Conservation (phyloP, 192 early-diverging fungal genomes). For the Coemansia sp. region DNA sequence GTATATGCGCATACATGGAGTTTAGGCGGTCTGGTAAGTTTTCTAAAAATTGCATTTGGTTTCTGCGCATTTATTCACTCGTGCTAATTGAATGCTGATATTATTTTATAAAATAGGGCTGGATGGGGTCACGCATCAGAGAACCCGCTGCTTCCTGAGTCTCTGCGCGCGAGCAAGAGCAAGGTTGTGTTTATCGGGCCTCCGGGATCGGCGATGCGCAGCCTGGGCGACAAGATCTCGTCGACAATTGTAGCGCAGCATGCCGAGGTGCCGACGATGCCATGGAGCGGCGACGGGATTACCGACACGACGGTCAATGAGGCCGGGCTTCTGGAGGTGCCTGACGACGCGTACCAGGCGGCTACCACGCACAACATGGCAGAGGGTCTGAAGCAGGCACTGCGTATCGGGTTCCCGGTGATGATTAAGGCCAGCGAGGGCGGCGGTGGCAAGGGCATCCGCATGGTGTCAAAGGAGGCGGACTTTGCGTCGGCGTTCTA, state of each 20-base stretch:
- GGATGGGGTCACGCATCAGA: slow-evolving; percentile 99
- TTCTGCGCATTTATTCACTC: too few relatives aligned
- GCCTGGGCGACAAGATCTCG: slow-evolving; percentile 99
- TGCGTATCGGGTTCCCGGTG: slow-evolving; percentile 91
- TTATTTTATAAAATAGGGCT: too few relatives aligned
- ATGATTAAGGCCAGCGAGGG: slow-evolving; percentile 99
- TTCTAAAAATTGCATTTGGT: too few relatives aligned
- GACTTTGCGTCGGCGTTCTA: slow-evolving; percentile 76
- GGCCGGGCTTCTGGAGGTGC: slow-evolving; percentile 76
- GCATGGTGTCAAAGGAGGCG: slow-evolving; percentile 77
- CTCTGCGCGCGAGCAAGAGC: slow-evolving; percentile 73
- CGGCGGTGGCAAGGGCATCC: slow-evolving; percentile 98
- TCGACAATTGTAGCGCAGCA: slow-evolving; percentile 99
- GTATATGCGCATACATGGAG: too few relatives aligned
- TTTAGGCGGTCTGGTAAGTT: too few relatives aligned
- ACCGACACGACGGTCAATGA: slow-evolving; percentile 66
- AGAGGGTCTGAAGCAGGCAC: slow-evolving; percentile 81
- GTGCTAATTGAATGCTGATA: too few relatives aligned
- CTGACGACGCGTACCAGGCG: slow-evolving; percentile 72
- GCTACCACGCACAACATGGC: slow-evolving; percentile 86
- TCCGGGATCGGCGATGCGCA: slow-evolving; percentile 94
- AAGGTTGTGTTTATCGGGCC: slow-evolving; percentile 96
- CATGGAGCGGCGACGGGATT: slow-evolving; percentile 91
- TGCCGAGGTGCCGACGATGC: slow-evolving; percentile 94
- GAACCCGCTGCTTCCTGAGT: slow-evolving; percentile 93